Conservation (phyloP, 2,329 filamentous ascomycete species). For the Trichophaea hybrida region DNA sequence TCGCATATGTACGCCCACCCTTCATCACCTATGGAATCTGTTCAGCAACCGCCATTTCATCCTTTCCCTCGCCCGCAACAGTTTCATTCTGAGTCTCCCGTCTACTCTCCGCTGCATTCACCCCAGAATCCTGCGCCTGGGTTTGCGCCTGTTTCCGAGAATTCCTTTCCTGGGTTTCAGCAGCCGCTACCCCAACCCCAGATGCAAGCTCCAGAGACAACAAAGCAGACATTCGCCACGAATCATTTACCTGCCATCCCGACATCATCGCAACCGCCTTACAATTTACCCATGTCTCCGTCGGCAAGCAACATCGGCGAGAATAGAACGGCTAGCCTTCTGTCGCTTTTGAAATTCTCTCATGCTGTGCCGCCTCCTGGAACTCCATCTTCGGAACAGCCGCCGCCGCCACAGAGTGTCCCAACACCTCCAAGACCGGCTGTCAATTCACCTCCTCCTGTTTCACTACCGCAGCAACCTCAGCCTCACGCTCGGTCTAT, state of each 20-base stretch:
- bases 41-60: constrained; percentile 7
- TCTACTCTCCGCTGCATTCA: background rate
- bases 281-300: constrained; percentile 21
- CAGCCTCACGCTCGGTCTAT: constrained; percentile 31
- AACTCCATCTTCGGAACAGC: constrained; percentile 16
- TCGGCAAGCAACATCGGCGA: constrained; percentile 24
- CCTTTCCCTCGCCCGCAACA: background rate
- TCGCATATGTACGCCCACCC: constrained; percentile 7
- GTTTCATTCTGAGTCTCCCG: background rate
- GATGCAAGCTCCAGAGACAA: background rate
- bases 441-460: constrained; percentile 27
- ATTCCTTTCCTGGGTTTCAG: constrained; percentile 1
- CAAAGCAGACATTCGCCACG: background rate
- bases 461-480: constrained; percentile 27
- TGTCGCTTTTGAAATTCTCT: constrained; percentile 47
- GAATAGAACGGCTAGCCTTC: constrained; percentile 42
- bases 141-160: background rate
- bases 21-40: constrained; percentile 1
- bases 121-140: background rate
- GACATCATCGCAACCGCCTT: constrained; percentile 15
- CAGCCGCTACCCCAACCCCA: background rate
- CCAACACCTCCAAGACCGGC: constrained; percentile 22
- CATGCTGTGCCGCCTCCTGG: constrained; percentile 13
- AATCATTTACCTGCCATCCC: background rate
- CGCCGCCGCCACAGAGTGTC: constrained; percentile 19